Percentiles rank a stretch among this genome's conserved stretches.
Evolutionary conservation across 345 rosid genomes (phyloP).

Genomic region (Hirschfeldia incana): DNA sequence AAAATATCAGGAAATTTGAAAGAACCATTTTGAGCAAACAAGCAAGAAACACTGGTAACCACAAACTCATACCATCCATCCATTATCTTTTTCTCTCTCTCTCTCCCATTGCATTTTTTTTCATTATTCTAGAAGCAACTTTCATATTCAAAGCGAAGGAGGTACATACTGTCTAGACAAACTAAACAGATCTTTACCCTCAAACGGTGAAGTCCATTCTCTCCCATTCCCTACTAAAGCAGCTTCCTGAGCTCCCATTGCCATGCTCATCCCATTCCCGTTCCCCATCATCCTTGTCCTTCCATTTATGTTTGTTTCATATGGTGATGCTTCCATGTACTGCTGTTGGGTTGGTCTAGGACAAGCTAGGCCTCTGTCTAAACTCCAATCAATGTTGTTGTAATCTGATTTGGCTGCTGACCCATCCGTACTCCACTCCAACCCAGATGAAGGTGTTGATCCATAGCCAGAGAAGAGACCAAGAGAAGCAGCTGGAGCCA

Average conservation of each 20-base stretch:
- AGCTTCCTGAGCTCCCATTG: slow-evolving; percentile 48
- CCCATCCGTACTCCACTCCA: slow-evolving; percentile 75
- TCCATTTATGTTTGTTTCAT: slow-evolving; percentile 47
- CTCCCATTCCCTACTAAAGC: slow-evolving; percentile 49
- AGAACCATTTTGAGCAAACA: slow-evolving; percentile 30
- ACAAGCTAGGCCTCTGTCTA: slow-evolving; percentile 55
- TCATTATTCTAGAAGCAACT: slow-evolving; percentile 17
- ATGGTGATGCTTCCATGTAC: slow-evolving; percentile 42
- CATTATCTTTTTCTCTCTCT: slow-evolving; percentile 5
- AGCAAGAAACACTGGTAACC: slow-evolving; percentile 36
- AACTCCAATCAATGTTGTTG: slow-evolving; percentile 79
- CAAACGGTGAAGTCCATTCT: slow-evolving; percentile 95
- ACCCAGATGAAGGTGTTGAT: slow-evolving; percentile 60
- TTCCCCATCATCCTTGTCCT: slow-evolving; percentile 51
- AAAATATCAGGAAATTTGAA: slow-evolving; percentile 27
- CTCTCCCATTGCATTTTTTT: neutral
- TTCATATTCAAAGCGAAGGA: slow-evolving; percentile 32
- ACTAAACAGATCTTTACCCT: slow-evolving; percentile 86
- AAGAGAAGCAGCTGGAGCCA: slow-evolving; percentile 83
- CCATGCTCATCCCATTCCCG: slow-evolving; percentile 17
- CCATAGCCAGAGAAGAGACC: slow-evolving; percentile 78
- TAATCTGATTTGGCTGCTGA: slow-evolving; percentile 62
- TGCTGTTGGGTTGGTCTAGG: slow-evolving; percentile 48
- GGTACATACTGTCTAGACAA: slow-evolving; percentile 72
- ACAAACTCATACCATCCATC: slow-evolving; percentile 32